Conservation (phyloP, 2,329 filamentous ascomycete species). For the Neofusicoccum sp. region DNA sequence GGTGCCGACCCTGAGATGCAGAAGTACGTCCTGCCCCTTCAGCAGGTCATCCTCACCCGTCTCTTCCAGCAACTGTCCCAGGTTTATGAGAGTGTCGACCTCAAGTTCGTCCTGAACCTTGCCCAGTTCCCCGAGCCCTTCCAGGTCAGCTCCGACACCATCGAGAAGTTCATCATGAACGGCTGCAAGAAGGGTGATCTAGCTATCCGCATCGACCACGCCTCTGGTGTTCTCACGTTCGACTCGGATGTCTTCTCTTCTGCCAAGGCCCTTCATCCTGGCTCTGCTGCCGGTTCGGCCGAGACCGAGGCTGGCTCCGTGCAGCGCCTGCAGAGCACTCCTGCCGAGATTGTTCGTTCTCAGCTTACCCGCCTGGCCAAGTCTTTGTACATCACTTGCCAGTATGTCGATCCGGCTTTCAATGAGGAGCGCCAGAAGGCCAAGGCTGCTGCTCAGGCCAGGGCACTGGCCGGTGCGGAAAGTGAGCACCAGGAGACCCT, state of each 20-base stretch:
- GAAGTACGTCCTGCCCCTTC: conserved; percentile 90
- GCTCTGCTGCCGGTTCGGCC: conserved; percentile 80
- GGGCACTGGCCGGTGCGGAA: conserved; percentile 83
- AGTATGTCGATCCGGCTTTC: conserved; percentile 90
- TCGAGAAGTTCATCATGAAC: conserved; percentile 99
- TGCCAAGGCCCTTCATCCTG: conserved; percentile 83
- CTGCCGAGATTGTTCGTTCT: conserved; percentile 93
- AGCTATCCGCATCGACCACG: conserved; percentile 93
- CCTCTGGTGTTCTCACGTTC: conserved; percentile 91
- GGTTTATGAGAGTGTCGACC: conserved; percentile 96
- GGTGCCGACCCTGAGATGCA: conserved; percentile 93
- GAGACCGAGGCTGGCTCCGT: conserved; percentile 82
- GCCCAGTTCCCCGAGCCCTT: conserved; percentile 96
- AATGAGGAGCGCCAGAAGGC: conserved; percentile 77
- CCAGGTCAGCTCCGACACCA: conserved; percentile 83
- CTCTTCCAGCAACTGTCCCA: conserved; percentile 99
- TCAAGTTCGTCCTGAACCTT: conserved; percentile 88
- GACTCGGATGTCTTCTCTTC: conserved; percentile 98
- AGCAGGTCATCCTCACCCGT: conserved; percentile 97
- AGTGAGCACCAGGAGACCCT: conserved; percentile 86
- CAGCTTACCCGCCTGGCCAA: conserved; percentile 90
- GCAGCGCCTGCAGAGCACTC: conserved; percentile 94
- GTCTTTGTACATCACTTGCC: conserved; percentile 87
- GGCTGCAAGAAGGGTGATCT: conserved; percentile 99
- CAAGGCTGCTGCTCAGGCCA: conserved; percentile 74